A percentile compares a stretch with the other conserved stretches of the same genome.
Evolutionary conservation across 2,329 filamentous ascomycete genomes (phyloP).

Genomic region (Trichoderma breve): DNA sequence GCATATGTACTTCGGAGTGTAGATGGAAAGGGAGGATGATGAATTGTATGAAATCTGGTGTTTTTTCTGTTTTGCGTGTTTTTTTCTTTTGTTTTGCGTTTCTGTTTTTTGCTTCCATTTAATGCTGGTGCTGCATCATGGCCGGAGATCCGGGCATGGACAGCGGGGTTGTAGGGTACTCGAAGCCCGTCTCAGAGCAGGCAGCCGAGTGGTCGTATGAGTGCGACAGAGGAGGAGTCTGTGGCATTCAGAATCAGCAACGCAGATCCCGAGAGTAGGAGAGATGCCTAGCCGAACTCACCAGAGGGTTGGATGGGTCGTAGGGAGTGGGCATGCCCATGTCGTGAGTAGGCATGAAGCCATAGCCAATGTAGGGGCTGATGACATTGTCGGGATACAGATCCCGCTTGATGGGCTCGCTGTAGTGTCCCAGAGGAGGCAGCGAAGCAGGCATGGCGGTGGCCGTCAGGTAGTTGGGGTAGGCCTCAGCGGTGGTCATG

Average conservation of each 20-base stretch:
- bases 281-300: conserved; percentile 56
- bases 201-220: conserved; percentile 66
- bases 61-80: background rate
- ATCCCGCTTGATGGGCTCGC: conserved; percentile 67
- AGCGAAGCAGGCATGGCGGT: conserved; percentile 58
- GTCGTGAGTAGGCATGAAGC: conserved; percentile 63
- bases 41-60: background rate
- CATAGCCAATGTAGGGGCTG: conserved; percentile 66
- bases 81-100: background rate
- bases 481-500: conserved; percentile 51
- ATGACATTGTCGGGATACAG: conserved; percentile 57
- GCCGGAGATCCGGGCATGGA: conserved; percentile 71
- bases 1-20: conserved; percentile 2
- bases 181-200: conserved; percentile 60
- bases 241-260: conserved; percentile 48
- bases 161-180: conserved; percentile 67
- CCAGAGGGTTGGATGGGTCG: conserved; percentile 69
- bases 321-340: conserved; percentile 60
- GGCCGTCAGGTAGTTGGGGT: conserved; percentile 54
- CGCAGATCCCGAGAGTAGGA: conserved; percentile 41
- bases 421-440: conserved; percentile 63
- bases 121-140: conserved; percentile 36
- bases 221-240: conserved; percentile 77
- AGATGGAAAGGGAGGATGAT: background rate
- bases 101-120: background rate